Evolutionary conservation across 75 land plant genomes (phyloP), one percentile per base, ranked within the genome.

Genomic region (Cunninghamia lanceolata): DNA sequence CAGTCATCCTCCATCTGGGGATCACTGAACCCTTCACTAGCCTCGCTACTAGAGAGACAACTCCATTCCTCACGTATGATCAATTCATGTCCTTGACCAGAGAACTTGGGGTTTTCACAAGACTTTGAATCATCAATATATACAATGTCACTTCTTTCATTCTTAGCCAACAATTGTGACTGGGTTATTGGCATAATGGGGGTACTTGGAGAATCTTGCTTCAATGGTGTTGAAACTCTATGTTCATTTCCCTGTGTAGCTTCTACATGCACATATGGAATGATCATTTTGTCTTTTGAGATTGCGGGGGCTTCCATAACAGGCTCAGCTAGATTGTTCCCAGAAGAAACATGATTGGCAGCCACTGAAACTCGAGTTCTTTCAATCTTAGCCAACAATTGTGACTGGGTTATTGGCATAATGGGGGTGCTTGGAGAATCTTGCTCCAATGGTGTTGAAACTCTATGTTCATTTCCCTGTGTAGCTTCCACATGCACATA

Each of bases 1-100:
- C 98, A 97, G 35, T 92, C 91, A 34, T 75, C 59, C 71, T 84
- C 88, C 52, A 54, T 70, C 82, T 88, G 36, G 40, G 40, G 73
- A 19, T 50, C 42, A 38, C 6, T 39, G 21, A 77, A 77, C 14
- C 52, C 34, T 45, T 45, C 82, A 80, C 34, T 3, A n/a, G 16
- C 50, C 50, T 45, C 30, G 11, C 46, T n/a, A 28, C 30, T 45
- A 11, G 46, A 43, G 15, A 40, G 5, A n/a, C 16, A 28, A 45
- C 10, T 43, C 50, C 30, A 17, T 45, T 80, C 82, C 13, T 28
- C n/a, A 9, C 2, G 1, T 28, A 13, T 21, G 42, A 28, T 43
- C 30, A 45, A 80, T 43, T 45, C 47, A 11, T 11, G 50, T 11
- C 16, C 50, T n/a, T 73, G 75, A 32, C 34, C 32, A 43, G 47